Conservation (phyloP, 2,329 filamentous ascomycete species). For the Alternaria rosae region DNA sequence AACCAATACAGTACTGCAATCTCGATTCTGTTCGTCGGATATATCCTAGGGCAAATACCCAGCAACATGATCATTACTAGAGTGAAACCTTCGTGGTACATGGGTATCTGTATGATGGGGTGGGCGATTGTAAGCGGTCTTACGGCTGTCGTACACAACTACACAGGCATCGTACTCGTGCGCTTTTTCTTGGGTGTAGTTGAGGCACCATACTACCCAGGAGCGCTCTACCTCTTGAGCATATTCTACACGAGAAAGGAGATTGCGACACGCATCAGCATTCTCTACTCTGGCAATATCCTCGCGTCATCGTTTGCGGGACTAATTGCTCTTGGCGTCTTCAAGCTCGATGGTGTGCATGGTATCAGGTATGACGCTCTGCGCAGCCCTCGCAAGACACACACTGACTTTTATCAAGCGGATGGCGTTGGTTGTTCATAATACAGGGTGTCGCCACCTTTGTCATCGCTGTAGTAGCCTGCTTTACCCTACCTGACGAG, state of each 20-base stretch:
- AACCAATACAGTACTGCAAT: conserved; percentile 45
- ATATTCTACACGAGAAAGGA: conserved; percentile 69
- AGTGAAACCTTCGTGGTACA: conserved; percentile 31
- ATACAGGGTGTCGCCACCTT: conserved; percentile 38
- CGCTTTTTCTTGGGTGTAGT: conserved; percentile 43
- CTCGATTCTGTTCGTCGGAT: conserved; percentile 53
- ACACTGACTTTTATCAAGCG: background rate
- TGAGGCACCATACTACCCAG: conserved; percentile 62
- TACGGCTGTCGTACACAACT: conserved; percentile 39
- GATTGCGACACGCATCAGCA: conserved; percentile 31
- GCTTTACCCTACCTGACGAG: conserved; percentile 49
- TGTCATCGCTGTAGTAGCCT: conserved; percentile 25
- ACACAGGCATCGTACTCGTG: conserved; percentile 37
- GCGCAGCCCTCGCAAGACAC: conserved; percentile 4
- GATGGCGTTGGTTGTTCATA: conserved; percentile 31
- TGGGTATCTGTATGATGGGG: conserved; percentile 38
- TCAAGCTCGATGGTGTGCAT: conserved; percentile 26
- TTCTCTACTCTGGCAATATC: conserved; percentile 22
- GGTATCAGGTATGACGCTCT: conserved; percentile 14
- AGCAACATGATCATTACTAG: background rate
- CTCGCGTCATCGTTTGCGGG: conserved; percentile 24
- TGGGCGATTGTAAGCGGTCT: conserved; percentile 43
- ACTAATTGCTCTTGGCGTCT: conserved; percentile 25
- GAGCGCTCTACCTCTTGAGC: conserved; percentile 66
- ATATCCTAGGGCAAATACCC: background rate